phyloP scores from a whole-genome alignment of 306 rosid species.

The Begonia fuchsioides region DNA sequence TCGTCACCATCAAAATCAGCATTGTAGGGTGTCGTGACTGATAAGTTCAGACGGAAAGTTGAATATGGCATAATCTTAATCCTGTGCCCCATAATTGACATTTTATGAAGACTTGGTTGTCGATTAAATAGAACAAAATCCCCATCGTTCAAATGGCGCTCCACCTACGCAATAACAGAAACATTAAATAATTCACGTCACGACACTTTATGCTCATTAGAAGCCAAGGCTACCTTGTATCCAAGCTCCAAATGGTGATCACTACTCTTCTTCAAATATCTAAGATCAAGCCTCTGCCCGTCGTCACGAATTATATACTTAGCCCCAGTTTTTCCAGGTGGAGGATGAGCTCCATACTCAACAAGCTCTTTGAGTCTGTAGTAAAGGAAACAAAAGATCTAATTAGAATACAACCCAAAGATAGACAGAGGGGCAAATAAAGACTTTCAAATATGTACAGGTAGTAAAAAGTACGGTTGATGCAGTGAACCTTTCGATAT shows the following conservation, averaged over 20 bases:
- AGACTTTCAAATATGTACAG: neutral
- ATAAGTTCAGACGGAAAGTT: slow-evolving; percentile 80
- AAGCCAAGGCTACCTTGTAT: slow-evolving; percentile 46
- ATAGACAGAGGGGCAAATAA: no score
- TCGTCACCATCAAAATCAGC: slow-evolving; percentile 99
- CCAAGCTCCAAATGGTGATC: slow-evolving; percentile 99
- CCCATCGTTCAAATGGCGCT: slow-evolving; percentile 96
- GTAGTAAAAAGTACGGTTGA: neutral
- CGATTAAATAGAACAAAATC: slow-evolving; percentile 96
- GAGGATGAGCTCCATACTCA: slow-evolving; percentile 97
- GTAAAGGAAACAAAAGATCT: neutral
- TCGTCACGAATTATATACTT: slow-evolving; percentile 96
- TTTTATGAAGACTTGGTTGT: slow-evolving; percentile 99
- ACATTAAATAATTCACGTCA: neutral
- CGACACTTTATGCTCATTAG: neutral
- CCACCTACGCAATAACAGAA: slow-evolving; percentile 54
- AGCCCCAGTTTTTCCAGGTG: slow-evolving; percentile 99
- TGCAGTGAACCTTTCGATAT: slow-evolving; percentile 60
- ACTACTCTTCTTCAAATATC: slow-evolving; percentile 91
- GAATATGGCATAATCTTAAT: slow-evolving; percentile 99
- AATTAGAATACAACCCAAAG: neutral
- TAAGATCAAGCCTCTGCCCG: slow-evolving; percentile 97
- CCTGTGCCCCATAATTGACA: slow-evolving; percentile 99
- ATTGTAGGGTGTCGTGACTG: slow-evolving; percentile 92
- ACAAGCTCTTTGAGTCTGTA: slow-evolving; percentile 91